Conservation (phyloP, 2,329 filamentous ascomycete species). For the Cordyceps cateniannulata region DNA sequence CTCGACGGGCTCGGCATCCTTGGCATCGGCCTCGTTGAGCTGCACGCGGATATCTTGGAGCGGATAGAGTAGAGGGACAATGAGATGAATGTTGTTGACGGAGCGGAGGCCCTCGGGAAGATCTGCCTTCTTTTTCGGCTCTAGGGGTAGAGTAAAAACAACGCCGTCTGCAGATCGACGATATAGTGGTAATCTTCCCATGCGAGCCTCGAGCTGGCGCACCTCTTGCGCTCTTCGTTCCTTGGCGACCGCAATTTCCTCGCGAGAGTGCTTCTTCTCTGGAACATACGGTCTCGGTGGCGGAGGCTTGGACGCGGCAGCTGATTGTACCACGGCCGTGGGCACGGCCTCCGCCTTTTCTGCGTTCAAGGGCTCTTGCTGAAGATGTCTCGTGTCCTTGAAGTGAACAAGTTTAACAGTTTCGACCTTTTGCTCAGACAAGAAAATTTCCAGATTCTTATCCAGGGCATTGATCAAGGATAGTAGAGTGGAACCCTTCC, state of each 20-base stretch:
- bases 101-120: constrained; percentile 55
- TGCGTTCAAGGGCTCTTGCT: constrained; percentile 18
- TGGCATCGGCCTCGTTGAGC: constrained; percentile 55
- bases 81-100: constrained; percentile 59
- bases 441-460: constrained; percentile 61
- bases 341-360: constrained; percentile 9
- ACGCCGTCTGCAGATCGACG: constrained; percentile 63
- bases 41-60: constrained; percentile 60
- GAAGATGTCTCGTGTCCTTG: constrained; percentile 47
- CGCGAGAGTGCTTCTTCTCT: constrained; percentile 45
- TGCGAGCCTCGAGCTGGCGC: constrained; percentile 67
- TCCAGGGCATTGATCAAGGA: constrained; percentile 64
- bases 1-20: constrained; percentile 58
- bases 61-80: constrained; percentile 66
- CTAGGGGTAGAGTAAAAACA: constrained; percentile 63
- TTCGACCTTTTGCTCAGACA: constrained; percentile 64
- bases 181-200: constrained; percentile 61
- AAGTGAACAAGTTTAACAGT: constrained; percentile 63
- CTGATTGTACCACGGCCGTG: constrained; percentile 5
- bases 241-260: constrained; percentile 57
- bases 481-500: constrained; percentile 53
- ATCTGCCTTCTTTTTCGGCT: constrained; percentile 53
- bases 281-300: constrained; percentile 30
- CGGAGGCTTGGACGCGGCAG: constrained; percentile 10
- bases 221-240: constrained; percentile 58